Base-by-base conservation (phyloP, 2,329 filamentous ascomycete species). In the Amauroascus niger region DNA sequence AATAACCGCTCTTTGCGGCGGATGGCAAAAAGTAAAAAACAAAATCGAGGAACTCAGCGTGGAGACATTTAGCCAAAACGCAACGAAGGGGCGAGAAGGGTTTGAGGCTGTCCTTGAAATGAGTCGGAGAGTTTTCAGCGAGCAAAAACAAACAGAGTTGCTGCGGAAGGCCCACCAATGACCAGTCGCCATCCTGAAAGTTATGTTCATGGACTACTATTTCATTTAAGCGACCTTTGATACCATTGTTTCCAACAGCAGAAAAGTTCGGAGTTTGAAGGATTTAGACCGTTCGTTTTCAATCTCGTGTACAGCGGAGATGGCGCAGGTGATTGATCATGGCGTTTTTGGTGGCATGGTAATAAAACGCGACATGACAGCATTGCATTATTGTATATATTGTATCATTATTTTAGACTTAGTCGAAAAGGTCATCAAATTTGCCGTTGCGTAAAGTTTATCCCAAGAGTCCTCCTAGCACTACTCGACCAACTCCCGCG, bases 11-110 rank as follows among this genome's bases (percentile, higher is more conserved):
- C 76, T 97, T 8, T 95, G 89, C 69, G 91, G 93, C 61, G 93
- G 93, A 58, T 98, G 93, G 90, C 88, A 96, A 73, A 88, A 89
- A 67, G 89, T 97, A 68, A 93, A 88, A 77, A 95, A 93, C 73
- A 88, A 84, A 68, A 94, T 98, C 63, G 93, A 98, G 75, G 89
- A 97, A 63, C 83, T 87, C 50, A 86, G 89, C 40, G 86, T 97
- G 43, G 86, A 86, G 60, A 78, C 88, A 52, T 98, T 98, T 75
- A 80, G 82, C 61, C 88, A 98, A 71, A 98, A 98, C 65, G 91
- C 93, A 22, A 77, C 78, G 61, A 90, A 88, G 72, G 93, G 93
- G 59, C 83, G 86, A 59, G 90, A 97, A 71, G 93, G 93, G 1
- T 98, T 98, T 67, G 93, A 98, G 75, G 82, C 85, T 58, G 93